Evolutionary conservation across 75 land plant genomes (phyloP), one percentile per base, ranked within the genome.

Genomic region (Pinus tabuliformis): DNA sequence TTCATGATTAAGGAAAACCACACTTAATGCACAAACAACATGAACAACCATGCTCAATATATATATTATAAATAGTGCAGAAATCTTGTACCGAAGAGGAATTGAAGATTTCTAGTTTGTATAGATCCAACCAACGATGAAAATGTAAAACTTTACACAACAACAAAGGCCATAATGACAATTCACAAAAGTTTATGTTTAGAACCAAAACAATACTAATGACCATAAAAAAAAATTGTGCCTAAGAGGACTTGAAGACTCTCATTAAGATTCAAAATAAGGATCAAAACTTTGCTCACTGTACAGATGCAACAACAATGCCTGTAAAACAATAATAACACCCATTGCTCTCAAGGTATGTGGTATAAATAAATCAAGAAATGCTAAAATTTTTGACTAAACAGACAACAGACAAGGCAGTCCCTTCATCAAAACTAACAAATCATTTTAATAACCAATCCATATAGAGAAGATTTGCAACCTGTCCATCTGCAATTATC

Each of bases 401-500:
- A 56, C 70, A 37, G 33, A 61, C 64, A 33, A 75, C 39, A 17
- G 18, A 62, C 4, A 75, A 5, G 15, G 13, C 33, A 20, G 33
- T 5, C 45, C n/a, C 4, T 39, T 66, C 3, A 18, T 6, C 6
- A 7, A 17, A 64, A 39, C 2, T 39, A 39, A 39, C 1, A 37
- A 2, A 18, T 8, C 6, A 18, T 39, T 66, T 66, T 5, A 39
- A 18, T 18, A 16, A 63, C 2, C 20, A 63, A 39, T 16, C 7
- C 16, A 16, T 14, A 73, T 57, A 52, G 56, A 77, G 28, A 28
- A 42, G 49, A 49, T 68, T 30, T 28, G 11, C 52, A 83, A 87
- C 96, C 77, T 91, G 91, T 8, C 94, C 91, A 87, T 91, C 97
- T 54, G 92, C 97, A 52, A 94, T 88, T 33, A 94, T 94, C 58